Evolutionary conservation across 73 alveolate species (phyloP), one percentile per base, ranked within the genome.

Genomic region (Paramecium pentaurelia): DNA sequence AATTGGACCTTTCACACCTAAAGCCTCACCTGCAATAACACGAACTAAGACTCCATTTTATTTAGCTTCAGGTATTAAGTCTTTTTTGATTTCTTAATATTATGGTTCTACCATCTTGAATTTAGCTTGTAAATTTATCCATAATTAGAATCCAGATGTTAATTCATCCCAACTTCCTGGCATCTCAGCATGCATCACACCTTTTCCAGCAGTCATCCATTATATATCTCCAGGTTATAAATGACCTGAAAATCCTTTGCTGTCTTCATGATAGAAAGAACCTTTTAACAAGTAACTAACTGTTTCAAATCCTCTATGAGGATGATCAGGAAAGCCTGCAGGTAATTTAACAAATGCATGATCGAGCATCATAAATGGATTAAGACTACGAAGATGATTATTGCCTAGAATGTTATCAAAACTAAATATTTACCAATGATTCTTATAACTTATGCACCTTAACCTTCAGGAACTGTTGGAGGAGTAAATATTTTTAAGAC

Each of bases 141-240:
- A 97, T 2, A 97, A 95, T 91, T 97, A 93, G 70, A 97, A 94
- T 14, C 98, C 99, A 58, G 71, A 47, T 40, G 98, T 83, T 8
- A 92, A 60, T 58, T 95, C 96, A n/a, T 92, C 93, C 36, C 27
- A 80, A 68, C 97, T 86, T 1, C 93, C 97, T 12, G 98, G 98
- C 97, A 97, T 97, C 83, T 97, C 99, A 22, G 99, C 95, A 89
- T 97, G 99, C 51, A 97, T 92, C 32, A 97, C 95, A 22, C 99
- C 99, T 54, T 93, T 93, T 28, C 99, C 99, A 6, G 99, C 99
- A 2, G 99, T 97, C 99, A 97, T 97, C 99, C 99, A 97, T 86
- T 97, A 94, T 12, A 96, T 93, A 37, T 95, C 99, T 12, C 99
- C 99, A 6, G 97, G 93, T 68, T 93, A 93, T 6, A 96, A 59